These are phyloP conservation scores for Vitis amurensis DNA, from an alignment of 164 flowering plant species.

Conservation along the genomic window DNA sequence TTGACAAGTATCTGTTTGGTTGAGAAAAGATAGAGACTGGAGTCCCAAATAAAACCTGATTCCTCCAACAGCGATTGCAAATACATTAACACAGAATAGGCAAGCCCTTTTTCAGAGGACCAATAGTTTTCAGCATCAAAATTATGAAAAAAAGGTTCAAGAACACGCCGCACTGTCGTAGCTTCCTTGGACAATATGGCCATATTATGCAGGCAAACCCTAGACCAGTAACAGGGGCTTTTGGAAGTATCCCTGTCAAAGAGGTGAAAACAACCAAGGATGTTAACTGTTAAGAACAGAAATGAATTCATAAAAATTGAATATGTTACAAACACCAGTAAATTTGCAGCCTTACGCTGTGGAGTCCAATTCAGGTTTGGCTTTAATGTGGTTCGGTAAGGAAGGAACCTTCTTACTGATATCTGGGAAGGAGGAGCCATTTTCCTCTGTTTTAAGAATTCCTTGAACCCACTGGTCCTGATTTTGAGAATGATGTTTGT, in stretches of 20 bases:
- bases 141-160: slow-evolving; percentile 74
- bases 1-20: not conserved
- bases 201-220: slow-evolving; percentile 76
- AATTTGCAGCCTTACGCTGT: slow-evolving; percentile 38
- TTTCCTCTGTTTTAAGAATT: slow-evolving; percentile 29
- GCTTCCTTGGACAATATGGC: slow-evolving; percentile 74
- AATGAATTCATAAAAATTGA: not conserved
- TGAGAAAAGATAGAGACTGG: not conserved
- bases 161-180: slow-evolving; percentile 77
- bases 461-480: slow-evolving; percentile 41
- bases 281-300: not conserved
- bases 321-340: not conserved
- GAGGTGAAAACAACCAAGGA: slow-evolving; percentile 5
- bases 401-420: slow-evolving; percentile 27
- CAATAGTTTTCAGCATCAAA: slow-evolving; percentile 77
- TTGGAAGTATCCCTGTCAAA: slow-evolving; percentile 54
- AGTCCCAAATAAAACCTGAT: slow-evolving; percentile 44
- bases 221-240: slow-evolving; percentile 80
- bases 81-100: slow-evolving; percentile 55
- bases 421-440: slow-evolving; percentile 28
- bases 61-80: slow-evolving; percentile 69
- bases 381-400: slow-evolving; percentile 16
- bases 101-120: slow-evolving; percentile 68
- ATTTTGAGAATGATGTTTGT: slow-evolving; percentile 15
- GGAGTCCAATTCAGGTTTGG: slow-evolving; percentile 32